Percentiles rank a stretch among this genome's conserved stretches.
phyloP scores from a whole-genome alignment of 169 alveolate genomes.

The Plasmodium coatneyi region DNA sequence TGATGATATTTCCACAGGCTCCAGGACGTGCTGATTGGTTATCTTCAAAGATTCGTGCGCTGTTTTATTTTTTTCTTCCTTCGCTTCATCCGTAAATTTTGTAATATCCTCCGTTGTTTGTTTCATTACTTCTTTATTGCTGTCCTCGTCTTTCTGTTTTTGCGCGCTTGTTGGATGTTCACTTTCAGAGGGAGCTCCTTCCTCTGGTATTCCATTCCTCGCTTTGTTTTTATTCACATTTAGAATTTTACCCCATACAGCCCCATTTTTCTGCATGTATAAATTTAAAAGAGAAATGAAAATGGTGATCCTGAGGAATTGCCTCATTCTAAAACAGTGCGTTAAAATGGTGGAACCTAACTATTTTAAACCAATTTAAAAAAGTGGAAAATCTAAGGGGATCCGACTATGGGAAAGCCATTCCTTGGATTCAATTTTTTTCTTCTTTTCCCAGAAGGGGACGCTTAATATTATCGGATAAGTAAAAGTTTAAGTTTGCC shows the following conservation, averaged over 20 bases:
- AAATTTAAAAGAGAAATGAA: not conserved
- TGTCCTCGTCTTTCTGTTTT: not conserved
- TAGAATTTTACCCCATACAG: not conserved
- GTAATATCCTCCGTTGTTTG: not conserved
- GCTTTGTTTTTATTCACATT: not conserved
- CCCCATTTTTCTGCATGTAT: not conserved
- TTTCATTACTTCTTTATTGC: not conserved
- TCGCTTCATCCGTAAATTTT: not conserved
- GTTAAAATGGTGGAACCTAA: not conserved
- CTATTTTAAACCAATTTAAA: not conserved
- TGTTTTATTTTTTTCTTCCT: not conserved
- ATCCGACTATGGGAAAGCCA: not conserved
- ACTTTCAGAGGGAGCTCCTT: not conserved
- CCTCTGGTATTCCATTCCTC: not conserved
- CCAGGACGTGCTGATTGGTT: not conserved
- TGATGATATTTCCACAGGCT: not conserved
- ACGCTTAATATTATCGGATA: not conserved
- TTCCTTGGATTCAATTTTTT: not conserved
- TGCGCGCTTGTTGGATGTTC: not conserved
- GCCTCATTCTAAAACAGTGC: not conserved
- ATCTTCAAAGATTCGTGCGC: not conserved
- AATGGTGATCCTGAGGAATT: not conserved
- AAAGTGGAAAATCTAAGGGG: not conserved
- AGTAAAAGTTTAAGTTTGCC: not conserved
- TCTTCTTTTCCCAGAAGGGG: not conserved